Evolutionary conservation across 257 asterid species (phyloP).

Genomic region (Solanum peruvianum): DNA sequence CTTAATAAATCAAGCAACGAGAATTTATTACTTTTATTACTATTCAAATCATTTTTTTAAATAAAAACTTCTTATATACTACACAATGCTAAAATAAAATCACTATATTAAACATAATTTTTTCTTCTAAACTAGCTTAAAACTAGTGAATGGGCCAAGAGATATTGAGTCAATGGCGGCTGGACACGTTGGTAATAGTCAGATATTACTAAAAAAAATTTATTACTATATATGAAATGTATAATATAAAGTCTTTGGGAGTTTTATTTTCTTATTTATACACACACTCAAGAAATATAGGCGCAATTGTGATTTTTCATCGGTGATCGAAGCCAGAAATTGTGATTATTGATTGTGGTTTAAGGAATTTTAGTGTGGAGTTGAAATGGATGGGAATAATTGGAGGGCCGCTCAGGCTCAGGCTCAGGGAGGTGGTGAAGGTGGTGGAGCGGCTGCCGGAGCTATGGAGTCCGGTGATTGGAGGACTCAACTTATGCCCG

Average conservation of each 20-base stretch:
- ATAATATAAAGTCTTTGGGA: no score
- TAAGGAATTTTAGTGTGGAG: not conserved
- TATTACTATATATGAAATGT: not conserved
- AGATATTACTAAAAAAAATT: no score
- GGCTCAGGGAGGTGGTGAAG: conserved; percentile 37
- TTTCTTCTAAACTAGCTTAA: no score
- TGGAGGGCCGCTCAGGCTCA: conserved; percentile 52
- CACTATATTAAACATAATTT: no score
- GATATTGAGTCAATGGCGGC: not conserved
- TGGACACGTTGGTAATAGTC: not conserved
- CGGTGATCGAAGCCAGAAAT: not conserved
- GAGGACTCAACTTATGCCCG: conserved; percentile 58
- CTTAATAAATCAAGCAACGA: no score
- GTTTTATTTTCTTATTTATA: no score
- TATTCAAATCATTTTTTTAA: no score
- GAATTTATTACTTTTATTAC: no score
- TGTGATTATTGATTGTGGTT: not conserved
- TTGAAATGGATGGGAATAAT: conserved; percentile 38
- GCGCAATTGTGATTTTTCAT: not conserved
- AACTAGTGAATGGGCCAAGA: no score
- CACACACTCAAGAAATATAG: no score
- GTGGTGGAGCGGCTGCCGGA: not conserved
- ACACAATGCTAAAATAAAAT: no score
- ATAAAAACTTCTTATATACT: no score
- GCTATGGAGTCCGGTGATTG: conserved; percentile 57